These are phyloP conservation scores for Phanerochaete sordida DNA, from an alignment of 768 basidiomycete species.

Conservation along the genomic window DNA sequence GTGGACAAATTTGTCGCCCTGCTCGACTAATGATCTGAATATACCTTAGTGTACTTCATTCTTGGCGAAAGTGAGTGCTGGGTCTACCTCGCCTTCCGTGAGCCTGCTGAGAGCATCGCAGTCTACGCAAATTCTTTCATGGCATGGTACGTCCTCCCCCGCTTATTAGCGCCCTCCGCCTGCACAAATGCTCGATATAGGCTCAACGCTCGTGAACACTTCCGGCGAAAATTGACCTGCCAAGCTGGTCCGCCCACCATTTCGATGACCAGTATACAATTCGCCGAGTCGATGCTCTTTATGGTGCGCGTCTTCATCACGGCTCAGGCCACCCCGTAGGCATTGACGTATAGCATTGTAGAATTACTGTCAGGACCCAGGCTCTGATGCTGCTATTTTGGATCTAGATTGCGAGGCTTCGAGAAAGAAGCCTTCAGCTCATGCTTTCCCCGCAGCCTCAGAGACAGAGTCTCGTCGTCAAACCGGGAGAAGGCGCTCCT, in stretches of 20 bases:
- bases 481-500: too few species aligned
- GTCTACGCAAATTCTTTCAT: neutral
- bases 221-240: neutral
- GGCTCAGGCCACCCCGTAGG: too few species aligned
- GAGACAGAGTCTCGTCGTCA: too few species aligned
- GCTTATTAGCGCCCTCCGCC: neutral
- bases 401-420: too few species aligned
- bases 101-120: neutral
- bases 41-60: neutral
- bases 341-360: too few species aligned
- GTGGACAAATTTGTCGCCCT: too few species aligned
- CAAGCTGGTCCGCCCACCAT: neutral
- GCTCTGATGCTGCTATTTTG: too few species aligned
- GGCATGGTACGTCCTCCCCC: neutral
- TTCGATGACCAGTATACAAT: neutral
- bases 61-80: neutral
- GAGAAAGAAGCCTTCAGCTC: too few species aligned
- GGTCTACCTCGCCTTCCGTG: neutral
- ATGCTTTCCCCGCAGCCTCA: too few species aligned
- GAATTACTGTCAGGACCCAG: too few species aligned
- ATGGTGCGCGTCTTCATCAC: neutral
- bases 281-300: neutral
- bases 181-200: neutral
- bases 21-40: neutral
- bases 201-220: neutral